A percentile compares a stretch with the other conserved stretches of the same genome.
Conservation (phyloP, 192 early-diverging fungal species). For the Mortierella alpina region DNA sequence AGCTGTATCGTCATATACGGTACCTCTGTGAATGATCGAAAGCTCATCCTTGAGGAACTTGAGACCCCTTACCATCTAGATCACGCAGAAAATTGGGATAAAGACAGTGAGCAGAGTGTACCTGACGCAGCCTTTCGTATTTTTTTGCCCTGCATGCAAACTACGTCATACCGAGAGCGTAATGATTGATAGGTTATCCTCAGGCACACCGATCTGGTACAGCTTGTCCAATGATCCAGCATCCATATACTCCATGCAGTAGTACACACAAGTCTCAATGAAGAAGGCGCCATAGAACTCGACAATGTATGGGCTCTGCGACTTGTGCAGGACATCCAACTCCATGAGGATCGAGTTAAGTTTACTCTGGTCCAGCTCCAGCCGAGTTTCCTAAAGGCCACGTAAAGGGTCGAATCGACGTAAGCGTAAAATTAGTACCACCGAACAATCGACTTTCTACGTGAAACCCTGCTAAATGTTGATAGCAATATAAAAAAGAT, state of each 20-base stretch:
- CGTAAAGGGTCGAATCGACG: background rate
- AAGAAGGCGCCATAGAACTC: constrained; percentile 99
- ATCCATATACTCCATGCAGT: constrained; percentile 99
- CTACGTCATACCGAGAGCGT: constrained; percentile 69
- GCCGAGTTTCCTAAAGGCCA: constrained; percentile 79
- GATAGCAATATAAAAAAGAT: background rate
- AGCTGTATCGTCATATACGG: background rate
- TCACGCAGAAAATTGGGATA: background rate
- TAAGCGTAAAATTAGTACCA: constrained; percentile 7
- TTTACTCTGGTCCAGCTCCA: constrained; percentile 89
- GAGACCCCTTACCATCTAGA: constrained; percentile 83
- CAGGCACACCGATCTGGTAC: constrained; percentile 84
- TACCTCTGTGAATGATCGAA: constrained; percentile 89
- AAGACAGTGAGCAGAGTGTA: constrained; percentile 6
- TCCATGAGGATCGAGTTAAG: constrained; percentile 97
- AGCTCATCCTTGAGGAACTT: constrained; percentile 89
- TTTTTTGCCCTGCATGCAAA: background rate
- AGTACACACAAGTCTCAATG: constrained; percentile 95
- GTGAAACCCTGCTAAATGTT: background rate
- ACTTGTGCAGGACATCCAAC: constrained; percentile 92
- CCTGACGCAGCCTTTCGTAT: background rate
- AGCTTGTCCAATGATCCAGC: constrained; percentile 91
- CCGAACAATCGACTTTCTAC: too few relatives aligned
- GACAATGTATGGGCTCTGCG: constrained; percentile 89
- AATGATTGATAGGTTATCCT: constrained; percentile 82